These are phyloP conservation scores for Coccomyxa subellipsoidea DNA, from an alignment of 163 green algal species.

Conservation along the genomic window DNA sequence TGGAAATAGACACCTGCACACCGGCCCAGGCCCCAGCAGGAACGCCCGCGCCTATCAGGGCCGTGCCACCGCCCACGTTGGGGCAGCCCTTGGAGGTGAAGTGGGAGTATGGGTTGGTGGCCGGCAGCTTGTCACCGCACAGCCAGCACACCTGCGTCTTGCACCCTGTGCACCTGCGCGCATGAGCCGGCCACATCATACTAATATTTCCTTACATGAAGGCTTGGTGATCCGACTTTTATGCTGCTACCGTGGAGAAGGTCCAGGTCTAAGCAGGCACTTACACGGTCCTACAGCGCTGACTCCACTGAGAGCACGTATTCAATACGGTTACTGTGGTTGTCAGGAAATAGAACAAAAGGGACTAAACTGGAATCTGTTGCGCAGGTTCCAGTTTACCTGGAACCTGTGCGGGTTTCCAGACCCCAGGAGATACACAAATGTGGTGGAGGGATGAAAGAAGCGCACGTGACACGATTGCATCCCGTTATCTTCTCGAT, in stretches of 20 bases:
- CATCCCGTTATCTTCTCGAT: neutral
- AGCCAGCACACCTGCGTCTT: slow-evolving; percentile 1
- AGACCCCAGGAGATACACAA: too few relatives aligned
- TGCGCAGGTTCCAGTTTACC: too few relatives aligned
- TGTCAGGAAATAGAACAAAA: too few relatives aligned
- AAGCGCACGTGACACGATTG: neutral
- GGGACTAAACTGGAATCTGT: too few relatives aligned
- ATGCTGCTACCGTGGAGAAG: too few relatives aligned
- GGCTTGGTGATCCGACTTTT: neutral
- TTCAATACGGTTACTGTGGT: too few relatives aligned
- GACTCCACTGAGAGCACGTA: too few relatives aligned
- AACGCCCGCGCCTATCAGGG: neutral
- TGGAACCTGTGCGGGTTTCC: too few relatives aligned
- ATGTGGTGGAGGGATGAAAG: too few relatives aligned
- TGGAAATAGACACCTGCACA: neutral
- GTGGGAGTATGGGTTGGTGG: neutral
- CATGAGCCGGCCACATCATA: neutral
- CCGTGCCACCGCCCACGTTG: neutral
- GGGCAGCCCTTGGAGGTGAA: neutral
- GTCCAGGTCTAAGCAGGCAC: too few relatives aligned
- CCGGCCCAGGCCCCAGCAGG: neutral
- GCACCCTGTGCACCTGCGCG: neutral
- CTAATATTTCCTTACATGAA: neutral
- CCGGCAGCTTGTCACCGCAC: neutral
- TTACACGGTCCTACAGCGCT: too few relatives aligned